phyloP scores from a whole-genome alignment of 805 yeast genomes.

The Brettanomyces anomalus region DNA sequence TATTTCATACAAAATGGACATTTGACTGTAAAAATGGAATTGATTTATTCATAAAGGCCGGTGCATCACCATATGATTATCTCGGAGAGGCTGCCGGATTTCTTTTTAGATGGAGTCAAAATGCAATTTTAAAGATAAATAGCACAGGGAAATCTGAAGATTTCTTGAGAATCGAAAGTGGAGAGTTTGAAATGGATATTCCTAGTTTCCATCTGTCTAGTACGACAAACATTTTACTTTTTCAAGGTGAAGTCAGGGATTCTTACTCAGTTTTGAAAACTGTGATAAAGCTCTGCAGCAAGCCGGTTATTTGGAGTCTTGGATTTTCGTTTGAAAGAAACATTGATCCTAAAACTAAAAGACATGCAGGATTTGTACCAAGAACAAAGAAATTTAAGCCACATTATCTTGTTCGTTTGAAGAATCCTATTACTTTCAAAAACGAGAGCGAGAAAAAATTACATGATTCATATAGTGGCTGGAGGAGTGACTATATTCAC shows the following conservation, averaged over 20 bases:
- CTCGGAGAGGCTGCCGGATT: slow-evolving; percentile 54
- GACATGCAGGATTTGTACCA: slow-evolving; percentile 23
- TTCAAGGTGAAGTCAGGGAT: slow-evolving; percentile 19
- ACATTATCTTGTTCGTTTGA: slow-evolving; percentile 50
- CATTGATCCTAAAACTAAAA: slow-evolving; percentile 25
- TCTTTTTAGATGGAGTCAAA: slow-evolving; percentile 55
- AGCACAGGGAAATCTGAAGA: slow-evolving; percentile 40
- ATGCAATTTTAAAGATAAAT: slow-evolving; percentile 42
- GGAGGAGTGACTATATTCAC: slow-evolving; percentile 76
- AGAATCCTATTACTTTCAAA: slow-evolving; percentile 42
- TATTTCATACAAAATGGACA: slow-evolving; percentile 43
- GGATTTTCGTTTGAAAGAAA: slow-evolving; percentile 72
- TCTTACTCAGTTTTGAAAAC: slow-evolving; percentile 36
- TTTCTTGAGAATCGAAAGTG: slow-evolving; percentile 44
- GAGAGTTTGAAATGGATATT: slow-evolving; percentile 46
- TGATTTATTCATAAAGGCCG: slow-evolving; percentile 56
- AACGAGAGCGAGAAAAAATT: slow-evolving; percentile 27
- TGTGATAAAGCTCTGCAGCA: slow-evolving; percentile 53
- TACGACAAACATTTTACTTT: slow-evolving; percentile 13
- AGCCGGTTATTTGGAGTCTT: slow-evolving; percentile 62
- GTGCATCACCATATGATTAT: slow-evolving; percentile 48
- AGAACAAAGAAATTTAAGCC: slow-evolving; percentile 43
- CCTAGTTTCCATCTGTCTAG: slow-evolving; percentile 37
- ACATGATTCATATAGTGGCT: slow-evolving; percentile 78
- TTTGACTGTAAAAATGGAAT: slow-evolving; percentile 42